Conservation (phyloP, 176 grass and related monocot species). For the Aegilops longissima region DNA sequence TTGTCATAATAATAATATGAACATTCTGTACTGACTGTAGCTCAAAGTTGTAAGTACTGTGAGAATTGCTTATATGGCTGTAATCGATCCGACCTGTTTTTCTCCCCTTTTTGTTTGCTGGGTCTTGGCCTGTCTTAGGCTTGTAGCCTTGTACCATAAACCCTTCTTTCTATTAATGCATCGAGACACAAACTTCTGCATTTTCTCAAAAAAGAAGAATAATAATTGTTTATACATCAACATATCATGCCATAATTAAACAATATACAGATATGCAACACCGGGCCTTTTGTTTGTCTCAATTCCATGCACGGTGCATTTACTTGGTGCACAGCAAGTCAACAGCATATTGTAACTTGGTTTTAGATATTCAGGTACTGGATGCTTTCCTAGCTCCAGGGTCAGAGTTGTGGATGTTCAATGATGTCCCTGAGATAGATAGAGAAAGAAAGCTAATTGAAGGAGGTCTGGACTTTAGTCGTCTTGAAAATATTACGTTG, state of each 20-base stretch:
- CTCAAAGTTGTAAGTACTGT: background rate
- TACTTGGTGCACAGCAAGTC: background rate
- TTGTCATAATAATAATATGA: background rate
- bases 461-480: conserved; percentile 61
- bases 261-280: background rate
- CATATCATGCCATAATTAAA: background rate
- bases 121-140: too few species aligned
- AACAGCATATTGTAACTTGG: conserved; percentile 34
- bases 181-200: too few species aligned
- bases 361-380: conserved; percentile 56
- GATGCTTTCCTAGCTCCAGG: conserved; percentile 73
- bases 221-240: background rate
- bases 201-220: background rate
- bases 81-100: background rate
- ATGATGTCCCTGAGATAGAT: conserved; percentile 69
- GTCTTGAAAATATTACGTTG: conserved; percentile 64
- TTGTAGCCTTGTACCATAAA: background rate
- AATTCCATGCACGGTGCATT: background rate
- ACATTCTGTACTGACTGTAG: background rate
- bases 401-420: conserved; percentile 79
- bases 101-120: too few species aligned
- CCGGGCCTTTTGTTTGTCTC: background rate
- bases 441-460: conserved; percentile 58
- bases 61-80: background rate
- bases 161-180: background rate